A percentile compares a stretch with the other conserved stretches of the same genome.
Conservation (phyloP, 1,139 yeast genomes). For the Tardiomyces digboiensis region DNA sequence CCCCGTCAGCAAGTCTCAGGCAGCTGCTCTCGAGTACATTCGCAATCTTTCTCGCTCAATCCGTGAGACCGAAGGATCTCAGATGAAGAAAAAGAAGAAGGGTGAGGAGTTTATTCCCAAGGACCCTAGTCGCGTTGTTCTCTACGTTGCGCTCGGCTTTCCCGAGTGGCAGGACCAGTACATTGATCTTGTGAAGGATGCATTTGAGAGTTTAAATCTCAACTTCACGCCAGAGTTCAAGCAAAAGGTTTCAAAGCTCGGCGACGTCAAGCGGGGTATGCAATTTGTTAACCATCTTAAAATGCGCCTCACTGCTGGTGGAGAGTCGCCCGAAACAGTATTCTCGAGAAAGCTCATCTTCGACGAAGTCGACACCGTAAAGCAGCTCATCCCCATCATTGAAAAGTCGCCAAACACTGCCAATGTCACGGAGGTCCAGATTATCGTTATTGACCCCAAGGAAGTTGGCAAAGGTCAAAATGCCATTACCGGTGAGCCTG, state of each 20-base stretch:
- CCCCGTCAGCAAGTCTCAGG: constrained; percentile 50
- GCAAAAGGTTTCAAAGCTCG: constrained; percentile 29
- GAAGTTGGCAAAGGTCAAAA: constrained; percentile 57
- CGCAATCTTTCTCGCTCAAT: constrained; percentile 71
- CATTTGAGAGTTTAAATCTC: constrained; percentile 41
- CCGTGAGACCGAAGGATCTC: constrained; percentile 88
- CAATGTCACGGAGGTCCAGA: constrained; percentile 46
- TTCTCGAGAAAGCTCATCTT: constrained; percentile 82
- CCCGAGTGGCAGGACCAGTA: constrained; percentile 96
- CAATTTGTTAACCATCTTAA: constrained; percentile 86
- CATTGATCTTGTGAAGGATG: constrained; percentile 72
- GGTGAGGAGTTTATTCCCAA: constrained; percentile 62
- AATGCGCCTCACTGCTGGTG: constrained; percentile 49
- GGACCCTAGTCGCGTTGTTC: constrained; percentile 61
- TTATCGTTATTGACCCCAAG: constrained; percentile 44
- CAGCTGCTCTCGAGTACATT: constrained; percentile 69
- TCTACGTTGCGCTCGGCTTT: constrained; percentile 72
- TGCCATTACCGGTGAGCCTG: constrained; percentile 59
- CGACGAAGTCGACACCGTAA: constrained; percentile 63
- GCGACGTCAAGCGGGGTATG: constrained; percentile 86
- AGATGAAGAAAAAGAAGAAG: constrained; percentile 86
- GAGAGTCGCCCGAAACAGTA: constrained; percentile 55
- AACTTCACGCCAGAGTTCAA: constrained; percentile 28
- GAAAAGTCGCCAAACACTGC: constrained; percentile 60
- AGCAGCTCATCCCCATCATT: constrained; percentile 40